These are phyloP conservation scores for Mycena metata DNA, from an alignment of 768 basidiomycete genomes.

Conservation along the genomic window DNA sequence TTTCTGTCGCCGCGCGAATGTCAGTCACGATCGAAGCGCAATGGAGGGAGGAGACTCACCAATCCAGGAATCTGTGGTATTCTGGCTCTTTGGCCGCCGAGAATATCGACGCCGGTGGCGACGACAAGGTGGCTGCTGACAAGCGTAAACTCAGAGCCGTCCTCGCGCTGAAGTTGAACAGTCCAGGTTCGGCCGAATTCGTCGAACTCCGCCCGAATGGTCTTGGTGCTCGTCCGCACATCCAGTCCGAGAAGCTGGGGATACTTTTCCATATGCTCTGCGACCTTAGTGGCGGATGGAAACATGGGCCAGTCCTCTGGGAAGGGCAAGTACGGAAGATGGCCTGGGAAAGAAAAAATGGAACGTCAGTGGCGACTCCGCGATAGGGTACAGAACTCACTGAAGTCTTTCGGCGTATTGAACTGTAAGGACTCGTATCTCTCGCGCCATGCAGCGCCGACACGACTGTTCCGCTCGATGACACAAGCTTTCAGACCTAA, in stretches of 20 bases:
- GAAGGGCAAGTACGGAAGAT: conserved; percentile 20
- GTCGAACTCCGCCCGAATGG: background rate
- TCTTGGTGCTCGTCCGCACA: background rate
- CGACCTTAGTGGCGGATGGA: background rate
- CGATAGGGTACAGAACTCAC: background rate
- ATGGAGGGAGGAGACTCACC: background rate
- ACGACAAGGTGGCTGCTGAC: conserved; percentile 7
- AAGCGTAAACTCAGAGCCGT: conserved; percentile 4
- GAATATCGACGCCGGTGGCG: conserved; percentile 9
- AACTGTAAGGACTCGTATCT: conserved; percentile 10
- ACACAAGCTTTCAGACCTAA: background rate
- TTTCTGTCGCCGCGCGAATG: background rate
- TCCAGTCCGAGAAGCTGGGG: conserved; percentile 2
- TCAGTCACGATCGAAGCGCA: background rate
- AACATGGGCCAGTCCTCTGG: conserved; percentile 19
- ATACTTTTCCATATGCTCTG: conserved; percentile 11
- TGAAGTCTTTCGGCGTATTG: conserved; percentile 20
- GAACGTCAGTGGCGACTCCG: background rate
- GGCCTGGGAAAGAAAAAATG: background rate
- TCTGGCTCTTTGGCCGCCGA: conserved; percentile 6
- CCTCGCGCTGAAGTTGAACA: background rate
- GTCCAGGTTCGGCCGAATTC: background rate
- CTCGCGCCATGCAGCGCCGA: conserved; percentile 7
- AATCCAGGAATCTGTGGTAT: conserved; percentile 3
- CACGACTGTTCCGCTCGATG: conserved; percentile 10